Percentiles rank a stretch among this genome's conserved stretches.
Evolutionary conservation across 2,329 filamentous ascomycete genomes (phyloP).

Genomic region (Davidsoniella neocaledoniae): DNA sequence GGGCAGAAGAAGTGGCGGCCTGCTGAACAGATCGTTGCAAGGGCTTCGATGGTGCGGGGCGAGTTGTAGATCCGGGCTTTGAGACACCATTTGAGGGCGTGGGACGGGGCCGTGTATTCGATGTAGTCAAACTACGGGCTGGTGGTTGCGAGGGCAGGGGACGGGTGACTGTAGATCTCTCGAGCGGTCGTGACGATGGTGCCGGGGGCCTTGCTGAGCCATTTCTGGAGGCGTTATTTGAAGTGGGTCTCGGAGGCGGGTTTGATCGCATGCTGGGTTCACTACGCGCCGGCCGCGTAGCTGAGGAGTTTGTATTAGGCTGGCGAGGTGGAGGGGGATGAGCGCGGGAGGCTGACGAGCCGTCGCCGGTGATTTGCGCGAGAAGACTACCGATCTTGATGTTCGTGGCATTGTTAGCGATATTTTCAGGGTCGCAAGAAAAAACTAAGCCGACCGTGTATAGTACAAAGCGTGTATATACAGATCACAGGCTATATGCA

Average conservation of each 20-base stretch:
- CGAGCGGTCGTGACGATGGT: conserved; percentile 14
- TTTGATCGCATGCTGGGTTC: neutral
- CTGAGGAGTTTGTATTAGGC: neutral
- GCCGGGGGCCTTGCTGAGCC: conserved; percentile 3
- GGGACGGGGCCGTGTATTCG: conserved; percentile 8
- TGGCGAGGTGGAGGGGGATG: neutral
- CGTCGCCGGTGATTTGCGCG: conserved; percentile 8
- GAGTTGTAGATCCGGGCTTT: neutral
- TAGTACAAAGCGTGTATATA: no score
- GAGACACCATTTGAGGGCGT: conserved; percentile 7
- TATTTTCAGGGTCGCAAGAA: no score
- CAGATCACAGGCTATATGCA: no score
- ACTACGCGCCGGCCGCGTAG: neutral
- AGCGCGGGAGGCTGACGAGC: neutral
- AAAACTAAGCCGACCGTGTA: no score
- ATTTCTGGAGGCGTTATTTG: neutral
- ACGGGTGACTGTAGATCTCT: conserved; percentile 18
- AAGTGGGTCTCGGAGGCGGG: neutral
- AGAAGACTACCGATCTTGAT: conserved; percentile 11
- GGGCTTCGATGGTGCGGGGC: neutral
- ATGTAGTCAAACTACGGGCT: conserved; percentile 14
- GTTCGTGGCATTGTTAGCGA: conserved; percentile 1
- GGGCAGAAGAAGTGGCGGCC: conserved; percentile 9
- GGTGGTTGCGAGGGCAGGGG: conserved; percentile 15
- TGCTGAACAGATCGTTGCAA: neutral